Evolutionary conservation across 352 stramenopile genomes (phyloP), one percentile per base, ranked within the genome.

Genomic region (Phytophthora crassamura): DNA sequence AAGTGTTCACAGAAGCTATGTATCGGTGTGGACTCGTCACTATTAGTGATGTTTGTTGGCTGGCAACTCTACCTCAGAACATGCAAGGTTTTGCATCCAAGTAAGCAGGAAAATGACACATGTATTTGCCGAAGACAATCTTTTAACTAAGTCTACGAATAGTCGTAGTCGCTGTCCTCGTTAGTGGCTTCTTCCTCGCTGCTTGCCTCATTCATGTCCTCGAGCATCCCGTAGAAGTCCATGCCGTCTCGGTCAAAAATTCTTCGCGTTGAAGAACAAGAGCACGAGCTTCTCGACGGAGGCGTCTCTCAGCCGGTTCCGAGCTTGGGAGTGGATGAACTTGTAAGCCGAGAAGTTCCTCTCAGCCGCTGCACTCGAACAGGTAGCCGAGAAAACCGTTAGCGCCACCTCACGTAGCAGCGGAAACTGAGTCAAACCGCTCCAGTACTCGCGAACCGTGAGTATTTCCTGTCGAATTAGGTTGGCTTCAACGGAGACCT

Each of bases 321-420:
- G 33, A 4, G 20, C 30, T 15, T 30, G 11, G 0, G 43, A 50
- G 18, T 36, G 48, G 6, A 45, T 22, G 33, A 55, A 42, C 28
- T 55, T 43, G 18, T 55, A 33, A n/a, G 48, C 48, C 12, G 48
- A 45, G 18, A 55, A 33, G 34, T 55, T 36, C 35, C 48, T 16
- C 12, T 32, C 48, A 14, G 48, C 48, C 2, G 48, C 48, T 5
- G 48, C 34, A 35, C 16, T 55, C 14, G 22, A 39, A 16, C 45
- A 39, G 25, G 11, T 16, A 30, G 45, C 11, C 3, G 45, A 5
- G 15, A 51, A 51, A 12, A 51, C 45, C 5, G 12, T 25, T 2
- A n/a, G 14, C 5, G 45, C 45, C 5, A 51, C 12, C 7, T 51
- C 25, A 6, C 28, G 45, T 9, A 51, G 15, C 45, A 51, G 15